Evolutionary conservation across 345 rosid species (phyloP).

Genomic region (Aquilaria yunnanensis): DNA sequence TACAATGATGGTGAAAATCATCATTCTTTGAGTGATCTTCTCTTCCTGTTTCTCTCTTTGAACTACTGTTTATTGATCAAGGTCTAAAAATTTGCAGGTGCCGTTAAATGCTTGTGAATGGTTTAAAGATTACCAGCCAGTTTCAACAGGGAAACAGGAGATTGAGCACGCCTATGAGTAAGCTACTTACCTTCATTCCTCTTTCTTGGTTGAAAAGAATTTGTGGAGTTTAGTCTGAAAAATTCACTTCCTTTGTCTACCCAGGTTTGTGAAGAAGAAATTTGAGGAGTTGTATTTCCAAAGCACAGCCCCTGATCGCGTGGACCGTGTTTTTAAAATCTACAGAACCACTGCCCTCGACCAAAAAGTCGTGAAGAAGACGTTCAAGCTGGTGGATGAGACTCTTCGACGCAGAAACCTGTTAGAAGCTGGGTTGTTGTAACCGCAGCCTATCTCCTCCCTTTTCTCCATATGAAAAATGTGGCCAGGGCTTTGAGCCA

Average conservation of each 20-base stretch:
- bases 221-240: neutral
- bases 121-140: slow-evolving; percentile 94
- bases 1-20: neutral
- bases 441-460: slow-evolving; percentile 12
- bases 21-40: slow-evolving; percentile 6
- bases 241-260: neutral
- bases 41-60: neutral
- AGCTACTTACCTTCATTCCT: slow-evolving; percentile 17
- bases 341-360: slow-evolving; percentile 93
- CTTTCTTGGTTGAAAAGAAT: neutral
- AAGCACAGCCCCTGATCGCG: slow-evolving; percentile 72
- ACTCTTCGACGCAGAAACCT: slow-evolving; percentile 88
- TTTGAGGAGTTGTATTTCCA: slow-evolving; percentile 92
- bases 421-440: slow-evolving; percentile 88
- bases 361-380: slow-evolving; percentile 96
- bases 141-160: slow-evolving; percentile 88
- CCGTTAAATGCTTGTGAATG: slow-evolving; percentile 85
- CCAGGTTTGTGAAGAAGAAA: slow-evolving; percentile 92
- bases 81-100: slow-evolving; percentile 36
- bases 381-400: slow-evolving; percentile 97
- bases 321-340: slow-evolving; percentile 92
- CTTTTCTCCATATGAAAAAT: slow-evolving; percentile 22
- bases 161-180: slow-evolving; percentile 95
- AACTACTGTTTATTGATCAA: no score
- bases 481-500: slow-evolving; percentile 13